Evolutionary conservation across 495 filamentous ascomycete genomes (phyloP).

Genomic region (Cercophora newfieldiana): DNA sequence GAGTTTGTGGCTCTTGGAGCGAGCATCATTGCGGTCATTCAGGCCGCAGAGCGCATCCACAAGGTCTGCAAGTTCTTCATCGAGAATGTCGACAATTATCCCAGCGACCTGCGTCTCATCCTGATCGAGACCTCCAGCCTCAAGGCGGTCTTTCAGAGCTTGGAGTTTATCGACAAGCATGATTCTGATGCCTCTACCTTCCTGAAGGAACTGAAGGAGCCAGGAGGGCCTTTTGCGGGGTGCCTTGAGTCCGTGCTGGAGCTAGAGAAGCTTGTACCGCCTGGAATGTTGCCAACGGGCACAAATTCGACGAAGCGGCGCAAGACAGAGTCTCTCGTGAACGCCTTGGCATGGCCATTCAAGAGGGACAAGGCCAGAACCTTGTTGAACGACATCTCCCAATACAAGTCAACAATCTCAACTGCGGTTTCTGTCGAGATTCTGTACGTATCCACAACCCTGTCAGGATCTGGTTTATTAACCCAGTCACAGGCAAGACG

Average conservation of each 20-base stretch:
- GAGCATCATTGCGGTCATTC: conserved; percentile 16
- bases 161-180: neutral
- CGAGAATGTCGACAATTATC: conserved; percentile 2
- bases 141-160: neutral
- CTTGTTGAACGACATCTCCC: conserved; percentile 16
- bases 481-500: neutral
- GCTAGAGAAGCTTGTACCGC: neutral
- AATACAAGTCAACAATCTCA: conserved; percentile 22
- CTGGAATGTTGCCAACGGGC: neutral
- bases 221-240: neutral
- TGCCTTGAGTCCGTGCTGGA: neutral
- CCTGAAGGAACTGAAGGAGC: neutral
- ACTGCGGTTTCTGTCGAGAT: conserved; percentile 2
- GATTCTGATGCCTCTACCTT: neutral
- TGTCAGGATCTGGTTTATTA: neutral
- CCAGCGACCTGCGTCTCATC: conserved; percentile 20
- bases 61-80: conserved; percentile 22
- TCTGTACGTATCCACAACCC: neutral
- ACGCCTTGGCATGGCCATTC: conserved; percentile 16
- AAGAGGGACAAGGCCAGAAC: conserved; percentile 14
- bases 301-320: neutral
- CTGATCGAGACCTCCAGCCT: conserved; percentile 9
- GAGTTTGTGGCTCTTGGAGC: no score
- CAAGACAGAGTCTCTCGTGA: conserved; percentile 7
- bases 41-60: neutral